phyloP scores from a whole-genome alignment of 345 rosid genomes.

The Gossypium mustelinum region DNA sequence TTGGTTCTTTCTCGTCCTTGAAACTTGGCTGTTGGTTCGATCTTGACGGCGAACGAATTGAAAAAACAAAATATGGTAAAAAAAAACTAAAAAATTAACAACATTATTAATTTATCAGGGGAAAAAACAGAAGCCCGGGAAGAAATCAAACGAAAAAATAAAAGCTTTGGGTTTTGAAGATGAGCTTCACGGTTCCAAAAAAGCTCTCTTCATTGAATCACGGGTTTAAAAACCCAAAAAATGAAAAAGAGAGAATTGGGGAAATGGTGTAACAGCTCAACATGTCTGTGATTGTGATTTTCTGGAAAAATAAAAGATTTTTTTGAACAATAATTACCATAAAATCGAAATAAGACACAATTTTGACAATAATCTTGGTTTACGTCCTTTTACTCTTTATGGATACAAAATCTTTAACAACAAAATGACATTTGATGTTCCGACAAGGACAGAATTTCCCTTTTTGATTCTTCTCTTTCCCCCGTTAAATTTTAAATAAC shows the following conservation, averaged over 20 bases:
- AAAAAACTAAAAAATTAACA: conserved; percentile 29
- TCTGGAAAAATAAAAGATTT: not conserved
- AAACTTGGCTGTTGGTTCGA: conserved; percentile 1
- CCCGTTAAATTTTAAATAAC: no score
- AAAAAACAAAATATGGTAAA: not conserved
- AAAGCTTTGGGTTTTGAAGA: not conserved
- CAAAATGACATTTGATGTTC: no score
- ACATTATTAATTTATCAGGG: conserved; percentile 26
- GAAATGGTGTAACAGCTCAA: conserved; percentile 52
- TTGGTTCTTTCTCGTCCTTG: not conserved
- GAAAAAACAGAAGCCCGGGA: not conserved
- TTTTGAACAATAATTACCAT: not conserved
- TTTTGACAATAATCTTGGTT: not conserved
- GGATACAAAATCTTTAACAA: no score
- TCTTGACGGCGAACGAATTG: not conserved
- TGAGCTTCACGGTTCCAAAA: conserved; percentile 1
- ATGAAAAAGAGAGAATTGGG: not conserved
- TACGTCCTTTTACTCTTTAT: no score
- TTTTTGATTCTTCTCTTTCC: not conserved
- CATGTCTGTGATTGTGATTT: conserved; percentile 40
- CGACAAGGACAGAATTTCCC: not conserved
- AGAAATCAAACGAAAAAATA: not conserved
- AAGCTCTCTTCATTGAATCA: conserved; percentile 28
- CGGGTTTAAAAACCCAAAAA: conserved; percentile 7
- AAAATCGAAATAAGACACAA: not conserved